Conservation (phyloP, 2,329 filamentous ascomycete genomes). For the Macrophomina tecta region DNA sequence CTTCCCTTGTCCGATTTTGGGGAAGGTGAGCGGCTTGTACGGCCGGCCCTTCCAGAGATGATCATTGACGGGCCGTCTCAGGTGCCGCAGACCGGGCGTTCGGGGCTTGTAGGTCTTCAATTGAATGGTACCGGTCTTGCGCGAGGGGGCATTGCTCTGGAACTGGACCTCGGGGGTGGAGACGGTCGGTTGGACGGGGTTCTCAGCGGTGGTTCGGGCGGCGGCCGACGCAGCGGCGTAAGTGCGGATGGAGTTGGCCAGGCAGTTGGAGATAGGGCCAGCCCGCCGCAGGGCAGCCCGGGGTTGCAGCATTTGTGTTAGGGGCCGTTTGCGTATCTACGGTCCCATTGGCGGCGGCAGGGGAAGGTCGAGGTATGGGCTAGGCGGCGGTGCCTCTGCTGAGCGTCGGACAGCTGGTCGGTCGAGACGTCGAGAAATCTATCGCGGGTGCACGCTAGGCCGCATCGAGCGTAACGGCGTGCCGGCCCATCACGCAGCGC, state of each 20-base stretch:
- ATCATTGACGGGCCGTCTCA: constrained; percentile 91
- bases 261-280: constrained; percentile 55
- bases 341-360: constrained; percentile 18
- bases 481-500: constrained; percentile 4
- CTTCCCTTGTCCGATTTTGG: constrained; percentile 90
- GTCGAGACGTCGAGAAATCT: constrained; percentile 23
- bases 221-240: constrained; percentile 22
- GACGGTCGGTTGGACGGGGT: constrained; percentile 7
- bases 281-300: constrained; percentile 64
- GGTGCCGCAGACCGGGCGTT: constrained; percentile 89
- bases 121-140: constrained; percentile 40
- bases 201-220: constrained; percentile 16
- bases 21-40: constrained; percentile 79
- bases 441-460: constrained; percentile 2
- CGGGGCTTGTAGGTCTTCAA: constrained; percentile 91
- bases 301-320: constrained; percentile 66
- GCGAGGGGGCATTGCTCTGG: constrained; percentile 7
- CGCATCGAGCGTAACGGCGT: constrained; percentile 8
- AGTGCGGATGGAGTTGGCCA: constrained; percentile 54
- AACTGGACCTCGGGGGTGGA: constrained; percentile 6
- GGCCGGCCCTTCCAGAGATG: constrained; percentile 96
- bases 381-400: not conserved
- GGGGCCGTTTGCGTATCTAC: constrained; percentile 10
- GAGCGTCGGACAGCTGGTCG: constrained; percentile 7
- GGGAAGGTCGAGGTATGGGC: not conserved